Conservation (phyloP, 441 rosid genomes). For the Populus hybrid region DNA sequence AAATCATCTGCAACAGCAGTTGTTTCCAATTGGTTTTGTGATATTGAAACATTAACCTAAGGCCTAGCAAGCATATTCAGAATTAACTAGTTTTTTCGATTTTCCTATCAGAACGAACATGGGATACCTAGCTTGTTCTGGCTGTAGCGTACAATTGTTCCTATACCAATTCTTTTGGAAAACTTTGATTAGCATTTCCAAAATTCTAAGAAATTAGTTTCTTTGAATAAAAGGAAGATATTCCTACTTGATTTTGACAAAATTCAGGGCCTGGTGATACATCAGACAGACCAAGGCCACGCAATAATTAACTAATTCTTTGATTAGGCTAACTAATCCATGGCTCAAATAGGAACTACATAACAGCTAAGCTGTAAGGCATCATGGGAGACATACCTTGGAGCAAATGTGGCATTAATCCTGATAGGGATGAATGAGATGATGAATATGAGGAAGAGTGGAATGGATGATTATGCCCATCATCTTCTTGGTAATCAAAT, state of each 20-base stretch:
- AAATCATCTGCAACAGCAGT: constrained; percentile 57
- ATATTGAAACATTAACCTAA: not conserved
- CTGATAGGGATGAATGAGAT: constrained; percentile 53
- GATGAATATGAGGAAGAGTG: constrained; percentile 55
- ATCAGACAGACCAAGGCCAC: not conserved
- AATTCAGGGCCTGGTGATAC: too few species aligned
- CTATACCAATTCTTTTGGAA: too few species aligned
- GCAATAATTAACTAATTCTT: not conserved
- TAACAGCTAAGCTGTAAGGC: not conserved
- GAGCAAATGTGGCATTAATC: constrained; percentile 36
- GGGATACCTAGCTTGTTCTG: not conserved
- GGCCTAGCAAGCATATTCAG: not conserved
- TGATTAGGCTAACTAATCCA: not conserved
- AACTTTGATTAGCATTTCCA: not conserved
- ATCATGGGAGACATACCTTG: constrained; percentile 40
- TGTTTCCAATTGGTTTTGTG: constrained; percentile 14
- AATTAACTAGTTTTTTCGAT: not conserved
- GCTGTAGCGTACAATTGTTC: not conserved
- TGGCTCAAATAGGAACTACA: not conserved
- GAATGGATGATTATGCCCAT: constrained; percentile 28
- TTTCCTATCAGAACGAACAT: not conserved
- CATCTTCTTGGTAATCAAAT: constrained; percentile 43
- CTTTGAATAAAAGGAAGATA: not conserved
- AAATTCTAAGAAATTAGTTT: not conserved
- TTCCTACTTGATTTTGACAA: not conserved